phyloP scores from a whole-genome alignment of 805 yeast genomes.

The Saccharomycopsis selenospora region DNA sequence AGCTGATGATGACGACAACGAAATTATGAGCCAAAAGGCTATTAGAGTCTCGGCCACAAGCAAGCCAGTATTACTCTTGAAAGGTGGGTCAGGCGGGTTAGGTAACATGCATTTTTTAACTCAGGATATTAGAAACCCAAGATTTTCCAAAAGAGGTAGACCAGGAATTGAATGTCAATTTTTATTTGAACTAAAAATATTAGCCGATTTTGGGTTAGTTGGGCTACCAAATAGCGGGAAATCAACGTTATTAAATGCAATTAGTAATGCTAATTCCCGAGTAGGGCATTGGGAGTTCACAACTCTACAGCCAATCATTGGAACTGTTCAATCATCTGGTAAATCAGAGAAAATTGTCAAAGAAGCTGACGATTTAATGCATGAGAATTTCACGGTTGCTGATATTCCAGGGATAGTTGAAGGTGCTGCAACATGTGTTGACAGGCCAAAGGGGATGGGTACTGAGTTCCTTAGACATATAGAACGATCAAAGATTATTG shows the following conservation, averaged over 20 bases:
- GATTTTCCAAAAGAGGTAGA: constrained; percentile 80
- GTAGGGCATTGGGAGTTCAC: constrained; percentile 98
- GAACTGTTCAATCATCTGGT: constrained; percentile 66
- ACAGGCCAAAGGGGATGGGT: constrained; percentile 85
- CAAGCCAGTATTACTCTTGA: constrained; percentile 60
- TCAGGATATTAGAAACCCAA: constrained; percentile 75
- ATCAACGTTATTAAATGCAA: constrained; percentile 78
- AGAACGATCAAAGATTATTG: constrained; percentile 85
- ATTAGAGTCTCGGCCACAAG: constrained; percentile 38
- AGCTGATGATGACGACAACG: neutral
- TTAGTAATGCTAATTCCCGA: constrained; percentile 81
- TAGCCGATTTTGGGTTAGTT: constrained; percentile 91
- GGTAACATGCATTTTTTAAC: constrained; percentile 96
- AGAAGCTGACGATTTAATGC: constrained; percentile 30
- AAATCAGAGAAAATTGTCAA: constrained; percentile 49
- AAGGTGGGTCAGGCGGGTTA: constrained; percentile 91
- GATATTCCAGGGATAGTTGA: constrained; percentile 94
- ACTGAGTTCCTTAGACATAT: constrained; percentile 86
- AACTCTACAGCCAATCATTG: constrained; percentile 84
- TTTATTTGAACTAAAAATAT: constrained; percentile 72
- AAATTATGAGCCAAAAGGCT: neutral
- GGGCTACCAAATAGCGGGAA: constrained; percentile 98
- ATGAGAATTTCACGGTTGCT: constrained; percentile 68
- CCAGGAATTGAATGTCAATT: constrained; percentile 58
- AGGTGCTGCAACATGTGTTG: constrained; percentile 54